Conservation (phyloP, 352 stramenopile species). For the Elongisporangium prolatum region DNA sequence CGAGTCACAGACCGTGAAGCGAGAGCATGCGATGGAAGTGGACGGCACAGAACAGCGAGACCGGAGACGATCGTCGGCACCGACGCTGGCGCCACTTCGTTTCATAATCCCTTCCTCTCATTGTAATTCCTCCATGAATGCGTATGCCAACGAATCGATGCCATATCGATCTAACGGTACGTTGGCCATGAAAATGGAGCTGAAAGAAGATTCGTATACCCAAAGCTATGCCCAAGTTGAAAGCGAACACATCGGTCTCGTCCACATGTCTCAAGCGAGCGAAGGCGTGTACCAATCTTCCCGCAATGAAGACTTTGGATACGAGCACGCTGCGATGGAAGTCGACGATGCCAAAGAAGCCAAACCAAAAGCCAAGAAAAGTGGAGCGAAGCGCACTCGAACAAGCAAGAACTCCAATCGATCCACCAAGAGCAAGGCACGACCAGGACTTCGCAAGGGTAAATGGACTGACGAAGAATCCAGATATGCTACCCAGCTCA, state of each 20-base stretch:
- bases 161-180: conserved; percentile 11
- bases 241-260: not conserved
- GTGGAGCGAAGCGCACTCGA: conserved; percentile 39
- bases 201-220: conserved; percentile 5
- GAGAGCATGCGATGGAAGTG: not conserved
- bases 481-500: conserved; percentile 65
- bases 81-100: conserved; percentile 63
- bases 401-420: conserved; percentile 52
- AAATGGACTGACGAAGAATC: conserved; percentile 87
- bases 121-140: conserved; percentile 23
- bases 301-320: not conserved
- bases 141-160: conserved; percentile 12
- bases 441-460: conserved; percentile 78
- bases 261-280: not conserved
- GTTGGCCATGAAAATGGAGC: conserved; percentile 9
- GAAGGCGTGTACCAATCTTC: not conserved
- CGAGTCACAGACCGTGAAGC: not conserved
- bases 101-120: conserved; percentile 75
- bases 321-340: not conserved
- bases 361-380: conserved; percentile 39
- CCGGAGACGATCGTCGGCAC: conserved; percentile 9
- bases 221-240: conserved; percentile 11
- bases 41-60: not conserved
- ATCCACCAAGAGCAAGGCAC: conserved; percentile 82
- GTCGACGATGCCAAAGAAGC: conserved; percentile 8